Base-by-base conservation (phyloP, 2,329 filamentous ascomycete species). In the Fonsecaea multimorphosa region DNA sequence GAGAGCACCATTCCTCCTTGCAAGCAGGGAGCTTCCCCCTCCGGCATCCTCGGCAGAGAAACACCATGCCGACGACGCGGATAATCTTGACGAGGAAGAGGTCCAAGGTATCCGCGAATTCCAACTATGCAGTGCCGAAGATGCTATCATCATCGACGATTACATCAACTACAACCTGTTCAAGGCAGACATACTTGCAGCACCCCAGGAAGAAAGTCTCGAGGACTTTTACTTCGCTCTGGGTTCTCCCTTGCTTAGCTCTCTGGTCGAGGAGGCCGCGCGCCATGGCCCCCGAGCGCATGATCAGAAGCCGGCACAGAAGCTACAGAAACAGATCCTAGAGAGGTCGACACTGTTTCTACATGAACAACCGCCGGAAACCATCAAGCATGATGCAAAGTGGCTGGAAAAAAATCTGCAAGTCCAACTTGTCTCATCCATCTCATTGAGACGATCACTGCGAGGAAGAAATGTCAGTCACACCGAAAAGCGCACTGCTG, bases 331-430 rank as follows among this genome's bases (percentile, higher is more conserved):
- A 72, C 88, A 94, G 68, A 91, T 98, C 19, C 82, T 96, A 3
- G 96, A 99, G 76, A 87, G 95, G 61, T 90, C 91, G 61, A 91
- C 94, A 70, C 85, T 99, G 29, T 99, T 98, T 76, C 82, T 99
- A 31, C 90, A 97, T 74, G 93, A 91, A 73, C 90, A 94, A 74
- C 86, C 88, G 38, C 83, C 86, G 3, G 91, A 96, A 66, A 83
- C 85, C n/a, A 88, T 99, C 74, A 90, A 90, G 71, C 92, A 95
- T 73, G 93, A 98, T 75, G 85, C 88, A 6, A 91, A 90, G 72
- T 99, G 95, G 95, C 82, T 99, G 11, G 92, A 96, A 73, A 91
- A 92, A 74, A 91, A 96, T 70, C 80, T 99, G 14, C 83, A 81
- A 0, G 91, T 99, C 2, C 85, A 91, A 70, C 86, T 90, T 61